Base-by-base conservation (phyloP, 2,329 filamentous ascomycete genomes). In the Apiospora pterosperma region DNA sequence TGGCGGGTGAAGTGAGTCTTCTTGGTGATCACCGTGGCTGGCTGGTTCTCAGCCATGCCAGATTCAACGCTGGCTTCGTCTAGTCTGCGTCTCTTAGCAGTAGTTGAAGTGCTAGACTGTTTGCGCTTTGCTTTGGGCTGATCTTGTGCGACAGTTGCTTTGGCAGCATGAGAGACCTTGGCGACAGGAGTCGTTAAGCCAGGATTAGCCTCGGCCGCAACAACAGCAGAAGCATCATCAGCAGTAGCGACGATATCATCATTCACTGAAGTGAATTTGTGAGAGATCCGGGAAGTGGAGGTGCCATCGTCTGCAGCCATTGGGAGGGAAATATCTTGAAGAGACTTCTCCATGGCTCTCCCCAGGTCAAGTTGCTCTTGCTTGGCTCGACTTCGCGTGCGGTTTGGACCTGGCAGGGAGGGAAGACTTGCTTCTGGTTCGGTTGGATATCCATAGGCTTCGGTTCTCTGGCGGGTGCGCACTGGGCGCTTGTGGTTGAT, bases 341-440 rank as follows among this genome's bases (percentile, higher is more conserved):
- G 58, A 12, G 60, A 62, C 25, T 42, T 31, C 25, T 62, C 38
- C 60, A 62, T 42, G 25, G 60, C 60, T 44, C 36, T 44, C 21
- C 44, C 36, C 11, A 62, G 38, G 34, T 62, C 60, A 34, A 21
- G 39, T n/a, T 42, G 36, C 60, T 62, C 60, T 44, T 31, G 28
- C 60, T 34, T 39, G 36, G 38, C 28, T 44, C 11, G 38, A 28
- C 36, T 19, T 34, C 60, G 60, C 16, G 60, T 62, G 12, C 60
- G 38, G 21, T 12, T 39, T 23, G 36, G 21, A 14, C 21, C 21
- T 5, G 34, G 39, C 19, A 55, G 10, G 19, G n/a, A n/a, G n/a
- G 7, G 28, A 5, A 14, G 48, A 12, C 28, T 34, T n/a, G 48
- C 11, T 5, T 21, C 48, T 19, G 28, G 28, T 55, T 55, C 19